Conservation (phyloP, 1,284 basidiomycete genomes). For the Schizophyllum commune region DNA sequence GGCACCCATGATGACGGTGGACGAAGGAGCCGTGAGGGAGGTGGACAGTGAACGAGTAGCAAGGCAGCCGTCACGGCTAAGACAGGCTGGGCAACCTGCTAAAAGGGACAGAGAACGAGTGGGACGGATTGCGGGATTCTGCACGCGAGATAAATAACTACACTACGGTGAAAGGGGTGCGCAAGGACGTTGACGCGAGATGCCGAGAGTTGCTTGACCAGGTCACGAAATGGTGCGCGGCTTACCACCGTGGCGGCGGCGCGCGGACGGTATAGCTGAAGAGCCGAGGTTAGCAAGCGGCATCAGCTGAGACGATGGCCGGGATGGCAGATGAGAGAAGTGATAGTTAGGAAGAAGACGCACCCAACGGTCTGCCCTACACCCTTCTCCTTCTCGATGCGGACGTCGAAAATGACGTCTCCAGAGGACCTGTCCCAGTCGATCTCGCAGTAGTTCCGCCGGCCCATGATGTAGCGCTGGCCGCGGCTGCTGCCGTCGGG, state of each 20-base stretch:
- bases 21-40: no score
- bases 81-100: no score
- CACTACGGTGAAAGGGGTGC: background rate
- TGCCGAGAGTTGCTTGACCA: background rate
- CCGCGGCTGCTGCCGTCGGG: slow-evolving; percentile 66
- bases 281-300: no score
- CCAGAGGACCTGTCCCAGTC: slow-evolving; percentile 52
- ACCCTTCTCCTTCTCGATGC: slow-evolving; percentile 82
- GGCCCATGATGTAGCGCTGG: slow-evolving; percentile 78
- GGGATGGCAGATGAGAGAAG: slow-evolving; percentile 23
- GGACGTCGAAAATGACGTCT: slow-evolving; percentile 80
- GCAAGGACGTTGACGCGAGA: background rate
- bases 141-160: background rate
- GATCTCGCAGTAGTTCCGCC: slow-evolving; percentile 87
- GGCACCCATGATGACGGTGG: background rate
- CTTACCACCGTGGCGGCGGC: background rate
- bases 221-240: background rate
- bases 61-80: no score
- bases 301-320: slow-evolving; percentile 26
- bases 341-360: slow-evolving; percentile 8
- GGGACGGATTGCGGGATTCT: background rate
- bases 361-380: slow-evolving; percentile 71
- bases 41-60: no score
- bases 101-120: background rate
- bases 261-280: background rate